Evolutionary conservation across 208 protist genomes (phyloP), one percentile per base, ranked within the genome.

Genomic region (Angomonas ambiguus): DNA sequence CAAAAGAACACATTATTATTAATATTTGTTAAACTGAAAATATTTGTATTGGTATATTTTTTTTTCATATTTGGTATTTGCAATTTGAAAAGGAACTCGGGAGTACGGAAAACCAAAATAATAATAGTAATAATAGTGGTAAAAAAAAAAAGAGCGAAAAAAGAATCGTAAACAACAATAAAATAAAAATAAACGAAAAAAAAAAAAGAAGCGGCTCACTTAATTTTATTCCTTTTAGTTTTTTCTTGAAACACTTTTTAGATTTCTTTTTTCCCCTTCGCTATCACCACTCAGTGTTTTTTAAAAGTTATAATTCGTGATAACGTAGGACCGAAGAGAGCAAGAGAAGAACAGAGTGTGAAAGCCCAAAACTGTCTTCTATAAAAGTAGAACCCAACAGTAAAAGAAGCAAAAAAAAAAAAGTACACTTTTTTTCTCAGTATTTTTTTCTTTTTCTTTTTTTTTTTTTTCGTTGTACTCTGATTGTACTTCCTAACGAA

Each of bases 341-440:
- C n/a, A n/a, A 55, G 49, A 55, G 49, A 55, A 55, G 28, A 55
- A 55, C 49, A 55, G 49, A n/a, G n/a, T n/a, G n/a, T n/a, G n/a
- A n/a, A n/a, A n/a, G n/a, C n/a, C n/a, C n/a, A n/a, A n/a, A n/a
- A n/a, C n/a, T n/a, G n/a, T n/a, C n/a, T n/a, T n/a, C n/a, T n/a
- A n/a, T n/a, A n/a, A n/a, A n/a, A n/a, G n/a, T n/a, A n/a, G n/a
- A n/a, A 18, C 13, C 11, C 13, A 18, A 48, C 13, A 48, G 41
- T 11, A 18, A 20, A 20, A 18, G 11, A 18, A 48, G 13, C n/a
- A n/a, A n/a, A n/a, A n/a, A n/a, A n/a, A n/a, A 48, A 48, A 18
- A 48, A 48, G 13, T 48, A 18, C 38, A 48, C 6, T 55, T 55
- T 16, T 20, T 4, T 5, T n/a, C 22, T 22, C 28, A 55, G 16